phyloP scores from a whole-genome alignment of 2,329 filamentous ascomycete genomes.

The Aspergillus fructus region DNA sequence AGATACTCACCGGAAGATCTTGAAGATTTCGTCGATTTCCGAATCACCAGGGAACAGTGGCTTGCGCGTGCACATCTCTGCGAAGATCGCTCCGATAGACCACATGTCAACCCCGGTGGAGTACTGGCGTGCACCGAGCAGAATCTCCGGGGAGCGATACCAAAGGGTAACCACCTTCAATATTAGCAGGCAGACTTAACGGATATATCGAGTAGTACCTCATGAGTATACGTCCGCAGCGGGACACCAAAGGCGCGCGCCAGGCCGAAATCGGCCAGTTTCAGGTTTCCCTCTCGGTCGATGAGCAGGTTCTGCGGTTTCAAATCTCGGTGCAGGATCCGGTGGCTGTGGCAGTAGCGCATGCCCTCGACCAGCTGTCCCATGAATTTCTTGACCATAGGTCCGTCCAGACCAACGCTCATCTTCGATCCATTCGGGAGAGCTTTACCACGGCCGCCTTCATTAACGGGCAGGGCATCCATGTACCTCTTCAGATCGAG shows the following conservation, averaged over 20 bases:
- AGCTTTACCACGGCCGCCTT: background rate
- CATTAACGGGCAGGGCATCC: background rate
- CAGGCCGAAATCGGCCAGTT: background rate
- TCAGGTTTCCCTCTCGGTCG: background rate
- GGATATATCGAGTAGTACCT: background rate
- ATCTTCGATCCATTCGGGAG: background rate
- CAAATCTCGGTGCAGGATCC: background rate
- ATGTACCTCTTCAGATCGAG: slow-evolving; percentile 68
- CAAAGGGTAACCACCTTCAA: background rate
- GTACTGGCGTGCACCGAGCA: background rate
- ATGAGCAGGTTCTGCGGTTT: background rate
- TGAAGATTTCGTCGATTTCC: background rate
- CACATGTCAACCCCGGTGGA: background rate
- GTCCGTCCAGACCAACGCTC: background rate
- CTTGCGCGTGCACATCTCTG: background rate
- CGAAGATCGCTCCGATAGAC: background rate
- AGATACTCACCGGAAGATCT: background rate
- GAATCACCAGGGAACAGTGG: background rate
- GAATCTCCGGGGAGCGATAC: background rate
- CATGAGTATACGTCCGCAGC: background rate
- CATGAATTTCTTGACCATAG: background rate
- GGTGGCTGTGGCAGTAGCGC: background rate
- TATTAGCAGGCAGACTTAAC: background rate
- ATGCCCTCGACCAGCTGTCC: background rate
- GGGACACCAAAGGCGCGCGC: background rate